A percentile compares a stretch with the other conserved stretches of the same genome.
Conservation (phyloP, 2,329 filamentous ascomycete genomes). For the Xylariaceae sp. region DNA sequence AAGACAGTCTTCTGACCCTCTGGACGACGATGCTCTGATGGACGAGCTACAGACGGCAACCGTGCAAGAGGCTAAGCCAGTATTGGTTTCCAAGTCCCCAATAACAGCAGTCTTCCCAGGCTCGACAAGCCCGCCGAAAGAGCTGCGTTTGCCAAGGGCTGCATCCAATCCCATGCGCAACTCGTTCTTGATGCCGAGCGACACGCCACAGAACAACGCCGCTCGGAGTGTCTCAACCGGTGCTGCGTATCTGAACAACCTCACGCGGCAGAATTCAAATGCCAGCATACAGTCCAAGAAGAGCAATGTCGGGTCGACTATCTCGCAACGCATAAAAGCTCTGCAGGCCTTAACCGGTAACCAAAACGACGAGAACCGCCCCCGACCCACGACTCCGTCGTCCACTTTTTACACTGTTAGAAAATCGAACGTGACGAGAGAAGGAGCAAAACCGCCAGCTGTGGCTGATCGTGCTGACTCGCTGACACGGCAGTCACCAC, state of each 20-base stretch:
- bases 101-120: conserved; percentile 57
- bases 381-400: conserved; percentile 29
- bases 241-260: conserved; percentile 49
- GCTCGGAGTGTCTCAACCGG: conserved; percentile 51
- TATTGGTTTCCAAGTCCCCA: conserved; percentile 79
- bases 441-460: conserved; percentile 31
- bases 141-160: conserved; percentile 38
- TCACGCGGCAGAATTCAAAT: conserved; percentile 45
- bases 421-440: conserved; percentile 32
- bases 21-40: conserved; percentile 69
- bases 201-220: conserved; percentile 40
- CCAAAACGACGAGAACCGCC: conserved; percentile 25
- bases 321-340: conserved; percentile 91
- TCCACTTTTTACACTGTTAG: conserved; percentile 42
- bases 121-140: conserved; percentile 24
- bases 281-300: conserved; percentile 61
- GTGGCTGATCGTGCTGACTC: conserved; percentile 34
- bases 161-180: conserved; percentile 46
- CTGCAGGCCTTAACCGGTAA: conserved; percentile 68
- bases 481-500: conserved; percentile 22
- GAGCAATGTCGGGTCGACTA: conserved; percentile 79
- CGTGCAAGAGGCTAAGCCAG: conserved; percentile 74
- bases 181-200: conserved; percentile 40
- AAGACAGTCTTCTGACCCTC: conserved; percentile 38
- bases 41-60: conserved; percentile 80